phyloP scores from a whole-genome alignment of 257 asterid species.

The Jasminum sambac region DNA sequence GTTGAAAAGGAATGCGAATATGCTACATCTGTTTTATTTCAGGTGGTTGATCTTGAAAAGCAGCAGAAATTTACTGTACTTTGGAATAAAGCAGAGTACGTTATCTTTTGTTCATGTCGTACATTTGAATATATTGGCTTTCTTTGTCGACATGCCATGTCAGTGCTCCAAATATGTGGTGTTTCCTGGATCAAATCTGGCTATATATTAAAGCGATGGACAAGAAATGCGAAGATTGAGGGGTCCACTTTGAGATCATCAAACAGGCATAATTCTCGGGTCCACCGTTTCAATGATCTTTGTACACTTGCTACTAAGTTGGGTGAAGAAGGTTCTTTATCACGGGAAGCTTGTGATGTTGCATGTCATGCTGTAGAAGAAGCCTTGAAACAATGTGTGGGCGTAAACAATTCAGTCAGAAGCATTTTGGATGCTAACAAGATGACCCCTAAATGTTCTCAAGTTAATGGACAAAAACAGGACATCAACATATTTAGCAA shows the following conservation, averaged over 20 bases:
- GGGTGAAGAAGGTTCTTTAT: constrained; percentile 47
- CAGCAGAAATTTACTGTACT: constrained; percentile 35
- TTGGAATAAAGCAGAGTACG: constrained; percentile 30
- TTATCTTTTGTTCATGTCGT: constrained; percentile 39
- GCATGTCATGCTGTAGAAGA: constrained; percentile 39
- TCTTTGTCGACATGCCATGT: constrained; percentile 51
- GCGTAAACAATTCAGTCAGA: constrained; percentile 30
- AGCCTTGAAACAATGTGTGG: constrained; percentile 36
- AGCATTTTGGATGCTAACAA: constrained; percentile 23
- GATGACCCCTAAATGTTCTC: constrained; percentile 28
- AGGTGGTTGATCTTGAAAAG: constrained; percentile 32
- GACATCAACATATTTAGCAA: constrained; percentile 19
- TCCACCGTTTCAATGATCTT: constrained; percentile 45
- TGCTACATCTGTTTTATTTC: constrained; percentile 24
- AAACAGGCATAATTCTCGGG: constrained; percentile 25
- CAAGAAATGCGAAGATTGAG: constrained; percentile 34
- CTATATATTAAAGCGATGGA: constrained; percentile 48
- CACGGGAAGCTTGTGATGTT: constrained; percentile 40
- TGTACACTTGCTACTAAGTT: constrained; percentile 43
- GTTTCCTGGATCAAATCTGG: constrained; percentile 35
- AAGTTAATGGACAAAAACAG: constrained; percentile 20
- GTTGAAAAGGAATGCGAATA: constrained; percentile 33
- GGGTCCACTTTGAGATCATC: constrained; percentile 24
- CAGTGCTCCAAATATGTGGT: constrained; percentile 41
- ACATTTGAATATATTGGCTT: constrained; percentile 43